These are phyloP conservation scores for Neocatenulostroma microsporum DNA, from an alignment of 2,329 filamentous ascomycete species.

Conservation along the genomic window DNA sequence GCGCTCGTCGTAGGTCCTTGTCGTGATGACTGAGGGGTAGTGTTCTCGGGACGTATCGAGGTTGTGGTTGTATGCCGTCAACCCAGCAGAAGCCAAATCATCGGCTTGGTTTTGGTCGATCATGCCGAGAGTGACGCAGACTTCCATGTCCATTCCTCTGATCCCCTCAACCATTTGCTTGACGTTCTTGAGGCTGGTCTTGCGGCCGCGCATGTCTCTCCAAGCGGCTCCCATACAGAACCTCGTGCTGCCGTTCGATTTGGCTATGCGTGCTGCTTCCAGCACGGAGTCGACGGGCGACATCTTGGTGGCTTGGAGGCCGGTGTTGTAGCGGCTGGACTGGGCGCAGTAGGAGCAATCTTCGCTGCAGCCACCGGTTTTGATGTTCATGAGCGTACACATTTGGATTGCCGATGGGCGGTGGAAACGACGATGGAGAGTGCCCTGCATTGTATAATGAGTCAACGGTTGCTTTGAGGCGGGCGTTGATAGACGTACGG, in stretches of 20 bases:
- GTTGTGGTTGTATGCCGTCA: slow-evolving; percentile 94
- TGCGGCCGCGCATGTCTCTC: slow-evolving; percentile 88
- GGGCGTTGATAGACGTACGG: slow-evolving; percentile 16
- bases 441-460: slow-evolving; percentile 45
- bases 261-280: slow-evolving; percentile 66
- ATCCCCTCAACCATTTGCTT: slow-evolving; percentile 80
- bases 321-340: slow-evolving; percentile 70
- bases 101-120: slow-evolving; percentile 68
- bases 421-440: slow-evolving; percentile 77
- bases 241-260: slow-evolving; percentile 75
- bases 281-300: slow-evolving; percentile 74
- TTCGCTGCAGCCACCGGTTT: slow-evolving; percentile 84
- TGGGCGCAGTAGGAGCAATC: slow-evolving; percentile 92
- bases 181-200: slow-evolving; percentile 74
- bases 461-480: neutral
- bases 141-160: slow-evolving; percentile 77
- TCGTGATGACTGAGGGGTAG: slow-evolving; percentile 80
- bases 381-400: slow-evolving; percentile 95
- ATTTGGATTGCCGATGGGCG: slow-evolving; percentile 77
- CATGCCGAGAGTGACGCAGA: slow-evolving; percentile 91
- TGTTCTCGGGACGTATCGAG: slow-evolving; percentile 84
- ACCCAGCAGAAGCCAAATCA: slow-evolving; percentile 72
- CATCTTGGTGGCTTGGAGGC: slow-evolving; percentile 71
- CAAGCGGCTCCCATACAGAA: slow-evolving; percentile 96
- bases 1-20: slow-evolving; percentile 78